Conservation (phyloP, 352 stramenopile genomes). For the Phytophthora crassamura region DNA sequence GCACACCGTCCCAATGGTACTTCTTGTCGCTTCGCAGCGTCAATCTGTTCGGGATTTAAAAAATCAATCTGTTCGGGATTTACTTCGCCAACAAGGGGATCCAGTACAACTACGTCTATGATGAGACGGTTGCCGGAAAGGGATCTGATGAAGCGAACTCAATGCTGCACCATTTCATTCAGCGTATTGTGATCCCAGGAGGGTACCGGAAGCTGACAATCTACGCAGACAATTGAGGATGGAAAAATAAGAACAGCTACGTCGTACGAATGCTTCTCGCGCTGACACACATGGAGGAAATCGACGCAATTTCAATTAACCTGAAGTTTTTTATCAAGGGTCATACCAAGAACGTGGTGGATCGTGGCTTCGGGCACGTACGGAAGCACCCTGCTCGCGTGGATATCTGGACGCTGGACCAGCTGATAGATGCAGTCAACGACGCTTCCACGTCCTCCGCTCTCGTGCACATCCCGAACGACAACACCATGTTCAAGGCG, state of each 20-base stretch:
- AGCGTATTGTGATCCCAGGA: neutral
- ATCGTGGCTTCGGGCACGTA: too few relatives aligned
- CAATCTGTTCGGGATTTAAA: constrained; percentile 30
- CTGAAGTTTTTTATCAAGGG: too few relatives aligned
- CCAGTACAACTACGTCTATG: constrained; percentile 28
- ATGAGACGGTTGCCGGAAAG: constrained; percentile 5
- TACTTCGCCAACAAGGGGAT: constrained; percentile 14
- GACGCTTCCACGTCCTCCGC: neutral
- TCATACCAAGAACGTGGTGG: too few relatives aligned
- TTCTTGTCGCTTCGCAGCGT: constrained; percentile 17
- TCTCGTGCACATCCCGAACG: neutral
- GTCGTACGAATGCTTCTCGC: too few relatives aligned
- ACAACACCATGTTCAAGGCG: constrained; percentile 3
- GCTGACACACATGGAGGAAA: too few relatives aligned
- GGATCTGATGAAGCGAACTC: constrained; percentile 18
- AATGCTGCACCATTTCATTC: constrained; percentile 24
- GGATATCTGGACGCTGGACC: too few relatives aligned
- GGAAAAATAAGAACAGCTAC: constrained; percentile 23
- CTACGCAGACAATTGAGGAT: constrained; percentile 24
- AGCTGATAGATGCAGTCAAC: too few relatives aligned
- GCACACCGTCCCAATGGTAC: constrained; percentile 22
- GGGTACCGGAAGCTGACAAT: neutral
- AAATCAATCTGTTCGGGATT: too few relatives aligned
- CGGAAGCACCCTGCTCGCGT: too few relatives aligned
- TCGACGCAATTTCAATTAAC: too few relatives aligned